phyloP scores from a whole-genome alignment of 495 filamentous ascomycete species.

The Tuber magnatum region DNA sequence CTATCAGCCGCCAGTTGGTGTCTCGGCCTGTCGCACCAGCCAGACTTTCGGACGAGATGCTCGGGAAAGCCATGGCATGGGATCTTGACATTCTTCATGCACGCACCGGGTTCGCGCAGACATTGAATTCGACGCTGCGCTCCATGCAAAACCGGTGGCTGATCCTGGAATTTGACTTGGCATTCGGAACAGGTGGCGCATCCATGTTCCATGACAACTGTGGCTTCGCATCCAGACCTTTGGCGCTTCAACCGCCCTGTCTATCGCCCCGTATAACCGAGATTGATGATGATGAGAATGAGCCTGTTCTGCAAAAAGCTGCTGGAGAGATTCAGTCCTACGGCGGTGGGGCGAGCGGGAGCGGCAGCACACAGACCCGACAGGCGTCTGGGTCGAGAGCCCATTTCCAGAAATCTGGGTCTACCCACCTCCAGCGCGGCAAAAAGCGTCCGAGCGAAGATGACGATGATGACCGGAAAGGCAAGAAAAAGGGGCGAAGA shows the following conservation, averaged over 20 bases:
- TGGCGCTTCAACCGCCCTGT: neutral
- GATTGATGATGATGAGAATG: neutral
- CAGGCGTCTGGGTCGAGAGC: neutral
- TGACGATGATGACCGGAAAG: neutral
- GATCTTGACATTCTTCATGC: neutral
- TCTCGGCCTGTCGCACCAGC: neutral
- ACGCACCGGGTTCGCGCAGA: neutral
- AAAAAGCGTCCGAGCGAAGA: slow-evolving; percentile 2
- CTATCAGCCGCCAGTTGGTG: neutral
- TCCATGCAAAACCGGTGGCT: neutral
- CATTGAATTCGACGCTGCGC: neutral
- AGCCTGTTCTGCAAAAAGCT: neutral
- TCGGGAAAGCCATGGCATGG: neutral
- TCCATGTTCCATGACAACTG: neutral
- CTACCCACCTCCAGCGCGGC: neutral
- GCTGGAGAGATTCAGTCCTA: neutral
- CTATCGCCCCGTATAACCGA: neutral
- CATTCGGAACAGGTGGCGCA: slow-evolving; percentile 1
- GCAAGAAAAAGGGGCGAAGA: slow-evolving; percentile 5
- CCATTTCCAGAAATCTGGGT: neutral
- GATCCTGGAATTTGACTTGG: slow-evolving; percentile 9
- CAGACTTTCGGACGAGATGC: neutral
- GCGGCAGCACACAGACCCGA: neutral
- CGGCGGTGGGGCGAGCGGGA: neutral
- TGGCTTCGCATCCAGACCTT: neutral